These are phyloP conservation scores for Helotiales sp. DNA, from an alignment of 2,329 filamentous ascomycete species.

Conservation along the genomic window DNA sequence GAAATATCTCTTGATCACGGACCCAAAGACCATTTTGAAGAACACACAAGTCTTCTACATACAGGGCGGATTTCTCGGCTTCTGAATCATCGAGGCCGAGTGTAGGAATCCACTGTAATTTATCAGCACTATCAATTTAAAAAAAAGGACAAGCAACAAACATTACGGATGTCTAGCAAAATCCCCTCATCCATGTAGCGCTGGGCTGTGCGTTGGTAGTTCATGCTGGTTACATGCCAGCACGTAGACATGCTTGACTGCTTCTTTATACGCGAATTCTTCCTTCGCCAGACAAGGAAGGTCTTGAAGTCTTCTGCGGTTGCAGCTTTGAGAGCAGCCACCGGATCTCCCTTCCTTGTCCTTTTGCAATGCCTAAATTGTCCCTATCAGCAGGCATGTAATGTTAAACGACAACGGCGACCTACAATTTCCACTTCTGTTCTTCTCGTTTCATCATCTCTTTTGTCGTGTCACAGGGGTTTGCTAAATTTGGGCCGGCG, in stretches of 20 bases:
- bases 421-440: constrained; percentile 31
- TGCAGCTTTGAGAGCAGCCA: constrained; percentile 13
- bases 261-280: constrained; percentile 35
- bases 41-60: neutral
- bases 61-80: neutral
- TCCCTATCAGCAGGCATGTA: constrained; percentile 20
- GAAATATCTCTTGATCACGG: constrained; percentile 3
- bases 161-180: constrained; percentile 34
- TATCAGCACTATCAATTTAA: constrained; percentile 10
- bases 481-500: constrained; percentile 31
- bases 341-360: constrained; percentile 20
- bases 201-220: constrained; percentile 17
- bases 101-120: constrained; percentile 27
- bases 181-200: constrained; percentile 28
- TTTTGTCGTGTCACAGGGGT: constrained; percentile 30
- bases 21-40: constrained; percentile 10
- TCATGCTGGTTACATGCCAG: constrained; percentile 26
- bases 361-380: constrained; percentile 28
- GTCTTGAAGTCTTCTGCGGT: constrained; percentile 32
- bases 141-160: constrained; percentile 11
- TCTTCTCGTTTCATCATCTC: constrained; percentile 31
- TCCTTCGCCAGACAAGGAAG: constrained; percentile 32
- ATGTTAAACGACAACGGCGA: constrained; percentile 18
- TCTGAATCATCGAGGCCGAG: constrained; percentile 10
- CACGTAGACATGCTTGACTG: constrained; percentile 31